Conservation (phyloP, 305 asterid species). For the Fraxinus latifolia region DNA sequence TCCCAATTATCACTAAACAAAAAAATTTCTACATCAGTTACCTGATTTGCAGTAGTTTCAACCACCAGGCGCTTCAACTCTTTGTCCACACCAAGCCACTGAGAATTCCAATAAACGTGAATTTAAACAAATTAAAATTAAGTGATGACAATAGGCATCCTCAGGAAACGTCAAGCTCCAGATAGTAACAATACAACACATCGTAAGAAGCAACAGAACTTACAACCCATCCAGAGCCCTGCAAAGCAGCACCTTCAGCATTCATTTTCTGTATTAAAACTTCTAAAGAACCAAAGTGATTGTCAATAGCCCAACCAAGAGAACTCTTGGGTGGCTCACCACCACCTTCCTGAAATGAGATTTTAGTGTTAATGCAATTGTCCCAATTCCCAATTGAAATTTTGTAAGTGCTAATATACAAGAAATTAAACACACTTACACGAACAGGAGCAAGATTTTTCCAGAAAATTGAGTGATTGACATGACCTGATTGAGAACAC, state of each 20-base stretch:
- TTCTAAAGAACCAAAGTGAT: constrained; percentile 70
- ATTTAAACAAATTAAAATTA: constrained; percentile 16
- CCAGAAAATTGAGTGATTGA: constrained; percentile 77
- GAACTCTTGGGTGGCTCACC: constrained; percentile 85
- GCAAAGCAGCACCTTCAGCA: constrained; percentile 94
- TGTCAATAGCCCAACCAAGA: constrained; percentile 68
- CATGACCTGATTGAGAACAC: constrained; percentile 44
- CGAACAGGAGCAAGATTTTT: constrained; percentile 61
- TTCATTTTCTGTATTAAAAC: constrained; percentile 74
- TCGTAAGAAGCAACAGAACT: constrained; percentile 17
- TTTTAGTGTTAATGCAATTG: background rate
- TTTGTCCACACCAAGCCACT: constrained; percentile 94
- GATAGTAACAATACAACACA: constrained; percentile 8
- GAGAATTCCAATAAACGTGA: constrained; percentile 18
- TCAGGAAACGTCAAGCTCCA: background rate
- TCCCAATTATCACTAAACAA: background rate
- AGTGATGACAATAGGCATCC: constrained; percentile 12
- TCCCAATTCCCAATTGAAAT: background rate
- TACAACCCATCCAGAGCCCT: constrained; percentile 99
- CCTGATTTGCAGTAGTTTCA: constrained; percentile 92
- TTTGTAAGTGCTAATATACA: background rate
- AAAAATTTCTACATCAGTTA: constrained; percentile 14
- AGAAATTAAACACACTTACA: constrained; percentile 32
- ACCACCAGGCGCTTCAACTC: constrained; percentile 75
- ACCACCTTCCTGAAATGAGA: constrained; percentile 67